Conservation (phyloP, 306 rosid species). For the Citrullus colocynthis region DNA sequence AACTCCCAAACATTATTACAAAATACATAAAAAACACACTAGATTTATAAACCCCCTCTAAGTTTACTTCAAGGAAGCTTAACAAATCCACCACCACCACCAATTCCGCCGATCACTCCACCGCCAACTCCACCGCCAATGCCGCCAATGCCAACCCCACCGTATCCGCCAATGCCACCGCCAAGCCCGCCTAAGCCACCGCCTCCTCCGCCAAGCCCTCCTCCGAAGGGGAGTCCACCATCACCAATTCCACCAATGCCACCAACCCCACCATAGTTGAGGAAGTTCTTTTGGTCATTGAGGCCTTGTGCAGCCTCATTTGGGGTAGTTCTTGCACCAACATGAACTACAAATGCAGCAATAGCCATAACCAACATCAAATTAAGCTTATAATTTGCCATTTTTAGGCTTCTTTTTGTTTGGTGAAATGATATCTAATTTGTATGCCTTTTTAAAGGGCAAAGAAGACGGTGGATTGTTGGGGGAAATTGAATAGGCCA, state of each 20-base stretch:
- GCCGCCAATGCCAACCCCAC: slow-evolving; percentile 1
- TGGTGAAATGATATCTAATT: not conserved
- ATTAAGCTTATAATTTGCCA: slow-evolving; percentile 29
- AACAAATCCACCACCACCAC: slow-evolving; percentile 17
- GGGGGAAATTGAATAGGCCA: not conserved
- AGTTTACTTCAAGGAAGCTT: slow-evolving; percentile 37
- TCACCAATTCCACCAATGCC: slow-evolving; percentile 49
- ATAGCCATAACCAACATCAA: slow-evolving; percentile 37
- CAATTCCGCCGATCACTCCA: slow-evolving; percentile 9
- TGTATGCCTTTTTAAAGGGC: not conserved
- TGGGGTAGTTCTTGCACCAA: slow-evolving; percentile 32
- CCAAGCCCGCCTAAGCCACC: slow-evolving; percentile 10
- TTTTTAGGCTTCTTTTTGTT: not conserved
- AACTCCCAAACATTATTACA: not conserved
- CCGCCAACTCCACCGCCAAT: not conserved
- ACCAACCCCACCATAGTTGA: slow-evolving; percentile 39
- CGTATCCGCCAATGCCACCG: not conserved
- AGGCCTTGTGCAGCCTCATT: slow-evolving; percentile 28
- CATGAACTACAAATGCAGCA: slow-evolving; percentile 16
- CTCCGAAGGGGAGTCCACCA: slow-evolving; percentile 42
- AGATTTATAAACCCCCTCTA: not conserved
- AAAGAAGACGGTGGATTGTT: not conserved
- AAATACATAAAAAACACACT: not conserved
- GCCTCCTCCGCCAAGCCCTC: slow-evolving; percentile 10
- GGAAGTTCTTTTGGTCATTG: slow-evolving; percentile 58